Base-by-base conservation (phyloP, 2,329 filamentous ascomycete genomes). In the Talaromyces sp. region DNA sequence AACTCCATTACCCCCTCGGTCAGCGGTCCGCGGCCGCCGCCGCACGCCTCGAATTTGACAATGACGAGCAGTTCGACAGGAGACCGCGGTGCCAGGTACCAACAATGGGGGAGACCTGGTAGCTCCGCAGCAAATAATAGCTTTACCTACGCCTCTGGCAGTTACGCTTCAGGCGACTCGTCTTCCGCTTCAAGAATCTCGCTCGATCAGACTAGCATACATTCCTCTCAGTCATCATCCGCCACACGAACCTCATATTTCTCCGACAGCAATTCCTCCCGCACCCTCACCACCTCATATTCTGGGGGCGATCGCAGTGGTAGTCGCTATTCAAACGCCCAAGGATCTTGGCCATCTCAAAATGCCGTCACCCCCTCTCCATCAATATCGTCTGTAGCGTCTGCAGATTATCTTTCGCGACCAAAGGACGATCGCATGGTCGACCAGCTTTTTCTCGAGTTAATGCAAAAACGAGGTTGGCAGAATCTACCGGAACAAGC, bases 401-500 rank as follows among this genome's bases (percentile, higher is more conserved):
- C 73, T 67, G 74, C 72, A 68, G 72, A 76, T 68, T 74, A 77
- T 70, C 70, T 82, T 82, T 80, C 73, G 54, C 73, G 77, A 24
- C 78, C 78, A 13, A 73, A 76, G 66, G 78, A 80, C 68, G 92
- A 96, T 73, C 86, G 88, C 66, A 81, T 96, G 14, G 90, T 97
- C 54, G 92, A 98, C 75, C 89, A 93, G 73, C 91, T 97, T 82
- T 98, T 98, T 74, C 84, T 93, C 73, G 89, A 92, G 61, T 82
- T 99, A 69, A 98, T 99, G 95, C 91, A 96, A 74, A 97, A 97
- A 80, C 88, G 95, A 80, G 95, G 94, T 69, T 98, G 93, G 92
- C 95, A 97, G 80, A 96, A 96, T 78, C 82, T 99, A 69, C 95
- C 95, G 5, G 95, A 99, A 74, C 92, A 97, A 80, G 95, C 95